Percentiles rank a stretch among this genome's conserved stretches.
Evolutionary conservation across 768 basidiomycete species (phyloP).

Genomic region (Sarcodon aspratus): DNA sequence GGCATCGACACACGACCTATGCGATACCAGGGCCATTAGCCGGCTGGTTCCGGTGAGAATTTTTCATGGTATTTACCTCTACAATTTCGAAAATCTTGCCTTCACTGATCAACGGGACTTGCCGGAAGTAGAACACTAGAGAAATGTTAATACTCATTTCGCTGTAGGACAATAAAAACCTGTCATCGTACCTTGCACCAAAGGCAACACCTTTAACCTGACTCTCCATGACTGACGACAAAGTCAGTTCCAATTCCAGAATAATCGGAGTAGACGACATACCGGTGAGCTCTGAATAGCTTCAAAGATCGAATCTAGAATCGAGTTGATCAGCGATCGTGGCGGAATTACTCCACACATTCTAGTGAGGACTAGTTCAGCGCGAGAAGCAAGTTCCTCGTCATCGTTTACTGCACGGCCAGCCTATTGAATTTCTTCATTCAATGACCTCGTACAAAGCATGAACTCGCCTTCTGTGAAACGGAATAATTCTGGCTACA

Average conservation of each 20-base stretch:
- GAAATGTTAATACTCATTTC: background rate
- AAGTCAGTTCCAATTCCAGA: constrained; percentile 1
- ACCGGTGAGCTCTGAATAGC: constrained; percentile 72
- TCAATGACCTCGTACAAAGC: background rate
- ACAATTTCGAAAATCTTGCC: constrained; percentile 67
- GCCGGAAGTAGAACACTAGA: constrained; percentile 49
- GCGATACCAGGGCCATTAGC: constrained; percentile 1
- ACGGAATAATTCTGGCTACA: constrained; percentile 61
- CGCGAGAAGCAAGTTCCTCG: constrained; percentile 53
- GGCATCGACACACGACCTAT: constrained; percentile 67
- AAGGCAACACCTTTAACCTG: constrained; percentile 74
- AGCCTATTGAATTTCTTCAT: background rate
- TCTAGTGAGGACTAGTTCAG: constrained; percentile 61
- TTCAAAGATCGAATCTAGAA: constrained; percentile 63
- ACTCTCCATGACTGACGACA: constrained; percentile 73
- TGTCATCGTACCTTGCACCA: constrained; percentile 61
- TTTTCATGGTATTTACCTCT: constrained; percentile 36
- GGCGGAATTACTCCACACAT: constrained; percentile 85
- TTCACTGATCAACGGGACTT: constrained; percentile 72
- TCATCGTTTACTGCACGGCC: constrained; percentile 56
- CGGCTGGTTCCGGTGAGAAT: too few relatives aligned
- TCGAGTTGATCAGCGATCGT: constrained; percentile 47
- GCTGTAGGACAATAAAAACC: background rate
- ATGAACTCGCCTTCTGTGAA: constrained; percentile 51
- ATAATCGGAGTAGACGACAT: constrained; percentile 14